These are phyloP conservation scores for Neonectria punicea DNA, from an alignment of 2,329 filamentous ascomycete species.

Conservation along the genomic window DNA sequence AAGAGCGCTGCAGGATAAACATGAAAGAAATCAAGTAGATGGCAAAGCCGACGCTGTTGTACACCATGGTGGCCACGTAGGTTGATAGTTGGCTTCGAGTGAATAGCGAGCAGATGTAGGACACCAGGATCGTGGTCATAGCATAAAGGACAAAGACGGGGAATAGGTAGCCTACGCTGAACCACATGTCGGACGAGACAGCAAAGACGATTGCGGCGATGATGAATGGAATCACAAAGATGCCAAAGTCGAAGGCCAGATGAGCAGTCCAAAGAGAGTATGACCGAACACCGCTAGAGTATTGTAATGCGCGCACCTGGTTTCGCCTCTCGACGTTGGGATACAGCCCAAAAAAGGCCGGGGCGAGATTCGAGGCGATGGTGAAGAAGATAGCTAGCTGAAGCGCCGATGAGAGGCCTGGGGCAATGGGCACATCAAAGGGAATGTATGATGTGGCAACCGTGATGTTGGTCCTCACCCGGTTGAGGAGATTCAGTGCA, in stretches of 20 bases:
- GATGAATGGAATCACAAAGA: constrained; percentile 64
- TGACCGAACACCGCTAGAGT: constrained; percentile 88
- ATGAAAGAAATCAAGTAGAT: constrained; percentile 78
- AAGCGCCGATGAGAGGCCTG: too few relatives aligned
- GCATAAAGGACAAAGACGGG: constrained; percentile 84
- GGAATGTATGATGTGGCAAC: too few relatives aligned
- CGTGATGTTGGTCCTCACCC: too few relatives aligned
- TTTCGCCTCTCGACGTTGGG: constrained; percentile 84
- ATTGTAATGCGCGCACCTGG: constrained; percentile 86
- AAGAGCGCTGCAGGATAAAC: constrained; percentile 77
- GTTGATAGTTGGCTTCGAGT: constrained; percentile 82
- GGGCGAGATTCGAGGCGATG: constrained; percentile 66
- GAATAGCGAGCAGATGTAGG: constrained; percentile 85
- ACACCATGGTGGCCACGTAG: constrained; percentile 74
- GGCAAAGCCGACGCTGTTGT: constrained; percentile 82
- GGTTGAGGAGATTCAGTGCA: too few relatives aligned
- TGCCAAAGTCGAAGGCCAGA: constrained; percentile 79
- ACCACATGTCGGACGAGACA: constrained; percentile 80
- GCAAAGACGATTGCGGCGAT: constrained; percentile 73
- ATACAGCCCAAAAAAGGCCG: constrained; percentile 90
- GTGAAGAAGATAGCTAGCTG: constrained; percentile 51
- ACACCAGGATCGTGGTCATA: constrained; percentile 77
- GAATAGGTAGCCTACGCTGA: constrained; percentile 83
- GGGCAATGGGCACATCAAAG: too few relatives aligned
- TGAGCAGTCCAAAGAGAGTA: constrained; percentile 89